These are phyloP conservation scores for Verbena officinalis DNA, from an alignment of 257 asterid genomes.

Conservation along the genomic window DNA sequence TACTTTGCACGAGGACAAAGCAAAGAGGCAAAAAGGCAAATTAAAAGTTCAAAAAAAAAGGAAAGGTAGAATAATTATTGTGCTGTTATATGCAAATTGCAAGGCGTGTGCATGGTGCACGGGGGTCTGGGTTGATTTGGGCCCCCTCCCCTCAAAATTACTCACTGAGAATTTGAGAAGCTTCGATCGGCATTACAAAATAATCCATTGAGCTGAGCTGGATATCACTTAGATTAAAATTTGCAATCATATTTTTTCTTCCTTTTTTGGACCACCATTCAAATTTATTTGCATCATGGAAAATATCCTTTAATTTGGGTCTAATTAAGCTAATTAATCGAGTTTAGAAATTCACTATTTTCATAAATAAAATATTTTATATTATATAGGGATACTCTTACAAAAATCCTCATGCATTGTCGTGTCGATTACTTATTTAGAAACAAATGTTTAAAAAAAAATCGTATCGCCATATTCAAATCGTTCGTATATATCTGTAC, in stretches of 20 bases:
- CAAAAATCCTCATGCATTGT: too few species aligned
- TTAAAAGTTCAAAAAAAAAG: conserved; percentile 19
- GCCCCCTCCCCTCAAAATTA: conserved; percentile 26
- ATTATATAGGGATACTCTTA: too few species aligned
- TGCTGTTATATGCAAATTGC: too few species aligned
- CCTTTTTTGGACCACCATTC: conserved; percentile 25
- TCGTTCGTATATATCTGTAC: too few species aligned
- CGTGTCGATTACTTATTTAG: too few species aligned
- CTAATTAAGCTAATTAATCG: too few species aligned
- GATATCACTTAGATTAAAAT: conserved; percentile 27
- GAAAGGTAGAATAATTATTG: neutral
- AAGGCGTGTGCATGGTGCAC: conserved; percentile 43
- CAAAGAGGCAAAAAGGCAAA: conserved; percentile 11
- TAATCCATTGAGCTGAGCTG: conserved; percentile 40
- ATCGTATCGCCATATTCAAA: too few species aligned
- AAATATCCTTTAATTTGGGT: too few species aligned
- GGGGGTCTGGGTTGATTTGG: conserved; percentile 21
- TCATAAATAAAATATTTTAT: too few species aligned
- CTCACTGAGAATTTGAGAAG: conserved; percentile 15
- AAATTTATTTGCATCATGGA: neutral
- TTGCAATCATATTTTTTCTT: conserved; percentile 25
- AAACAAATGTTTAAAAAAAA: too few species aligned
- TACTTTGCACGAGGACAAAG: conserved; percentile 3
- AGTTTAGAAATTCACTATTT: too few species aligned
- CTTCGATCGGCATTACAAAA: conserved; percentile 12